These are phyloP conservation scores for Diaporthe sp. DNA, from an alignment of 2,329 filamentous ascomycete genomes.

Conservation along the genomic window DNA sequence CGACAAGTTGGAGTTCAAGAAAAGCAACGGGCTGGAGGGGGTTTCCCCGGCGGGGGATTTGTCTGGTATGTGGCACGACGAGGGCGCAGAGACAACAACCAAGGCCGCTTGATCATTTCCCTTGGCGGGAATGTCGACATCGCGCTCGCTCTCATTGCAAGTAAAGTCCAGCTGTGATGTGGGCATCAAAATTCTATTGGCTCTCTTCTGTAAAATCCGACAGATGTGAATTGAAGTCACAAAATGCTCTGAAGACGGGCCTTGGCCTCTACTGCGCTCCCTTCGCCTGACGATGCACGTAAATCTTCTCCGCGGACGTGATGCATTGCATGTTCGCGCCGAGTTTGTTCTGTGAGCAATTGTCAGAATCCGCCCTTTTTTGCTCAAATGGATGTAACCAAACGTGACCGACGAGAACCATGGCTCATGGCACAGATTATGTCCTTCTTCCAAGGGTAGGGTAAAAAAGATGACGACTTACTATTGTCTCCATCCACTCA, in stretches of 20 bases:
- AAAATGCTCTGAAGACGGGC: not conserved
- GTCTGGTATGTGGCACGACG: constrained; percentile 49
- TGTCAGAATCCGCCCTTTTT: constrained; percentile 55
- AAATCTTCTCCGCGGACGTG: constrained; percentile 81
- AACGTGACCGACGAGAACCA: not conserved
- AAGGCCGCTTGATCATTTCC: constrained; percentile 2
- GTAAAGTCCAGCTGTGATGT: not conserved
- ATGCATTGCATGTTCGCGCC: constrained; percentile 92
- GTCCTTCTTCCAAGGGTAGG: not conserved
- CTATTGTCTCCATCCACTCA: constrained; percentile 91
- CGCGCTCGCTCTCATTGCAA: not conserved
- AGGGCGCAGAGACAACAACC: constrained; percentile 36
- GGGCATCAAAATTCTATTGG: not conserved
- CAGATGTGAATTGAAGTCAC: not conserved
- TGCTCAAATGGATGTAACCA: not conserved
- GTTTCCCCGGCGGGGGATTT: constrained; percentile 52
- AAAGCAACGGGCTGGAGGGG: constrained; percentile 52
- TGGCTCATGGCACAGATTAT: not conserved
- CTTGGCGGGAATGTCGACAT: not conserved
- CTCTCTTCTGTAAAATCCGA: not conserved
- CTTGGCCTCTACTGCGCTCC: not conserved
- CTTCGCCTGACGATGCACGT: constrained; percentile 51
- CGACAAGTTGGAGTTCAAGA: constrained; percentile 51
- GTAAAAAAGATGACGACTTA: not conserved
- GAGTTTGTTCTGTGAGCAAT: constrained; percentile 77